phyloP scores from a whole-genome alignment of 352 stramenopile genomes.

The Globisporangium solare region DNA sequence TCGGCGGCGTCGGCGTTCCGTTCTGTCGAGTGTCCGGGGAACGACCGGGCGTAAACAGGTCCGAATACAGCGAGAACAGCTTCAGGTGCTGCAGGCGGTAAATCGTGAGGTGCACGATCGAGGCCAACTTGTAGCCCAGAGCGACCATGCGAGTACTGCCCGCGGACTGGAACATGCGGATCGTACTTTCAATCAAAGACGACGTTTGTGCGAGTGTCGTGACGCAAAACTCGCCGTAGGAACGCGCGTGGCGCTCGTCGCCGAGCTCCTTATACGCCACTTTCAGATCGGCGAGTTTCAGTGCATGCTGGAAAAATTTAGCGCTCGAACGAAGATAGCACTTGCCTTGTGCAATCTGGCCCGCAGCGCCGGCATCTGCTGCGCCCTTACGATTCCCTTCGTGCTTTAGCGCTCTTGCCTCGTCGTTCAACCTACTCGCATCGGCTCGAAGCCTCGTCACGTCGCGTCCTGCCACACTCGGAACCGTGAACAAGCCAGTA shows the following conservation, averaged over 20 bases:
- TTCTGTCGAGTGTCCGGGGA: conserved; percentile 73
- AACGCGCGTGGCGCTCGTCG: conserved; percentile 53
- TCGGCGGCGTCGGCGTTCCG: conserved; percentile 60
- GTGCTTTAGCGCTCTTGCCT: conserved; percentile 76
- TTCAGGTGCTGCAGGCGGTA: conserved; percentile 81
- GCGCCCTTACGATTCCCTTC: conserved; percentile 63
- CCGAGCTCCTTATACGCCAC: conserved; percentile 67
- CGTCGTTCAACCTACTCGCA: conserved; percentile 49
- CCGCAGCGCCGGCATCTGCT: conserved; percentile 31
- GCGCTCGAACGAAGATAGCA: conserved; percentile 72
- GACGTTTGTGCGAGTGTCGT: conserved; percentile 73
- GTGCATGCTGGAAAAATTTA: conserved; percentile 83
- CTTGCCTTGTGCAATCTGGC: conserved; percentile 57
- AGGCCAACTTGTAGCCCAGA: conserved; percentile 77
- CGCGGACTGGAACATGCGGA: conserved; percentile 55
- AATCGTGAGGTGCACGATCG: conserved; percentile 75
- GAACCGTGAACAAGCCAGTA: conserved; percentile 42
- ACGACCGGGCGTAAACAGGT: conserved; percentile 69
- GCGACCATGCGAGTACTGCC: conserved; percentile 60
- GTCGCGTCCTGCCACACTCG: conserved; percentile 33
- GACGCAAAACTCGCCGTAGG: conserved; percentile 60
- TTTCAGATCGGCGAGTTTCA: conserved; percentile 79
- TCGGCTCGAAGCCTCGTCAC: conserved; percentile 47
- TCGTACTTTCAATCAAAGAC: conserved; percentile 76
- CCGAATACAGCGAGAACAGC: conserved; percentile 73